Conservation (phyloP, 2,329 filamentous ascomycete genomes). For the Alternaria burnsii region DNA sequence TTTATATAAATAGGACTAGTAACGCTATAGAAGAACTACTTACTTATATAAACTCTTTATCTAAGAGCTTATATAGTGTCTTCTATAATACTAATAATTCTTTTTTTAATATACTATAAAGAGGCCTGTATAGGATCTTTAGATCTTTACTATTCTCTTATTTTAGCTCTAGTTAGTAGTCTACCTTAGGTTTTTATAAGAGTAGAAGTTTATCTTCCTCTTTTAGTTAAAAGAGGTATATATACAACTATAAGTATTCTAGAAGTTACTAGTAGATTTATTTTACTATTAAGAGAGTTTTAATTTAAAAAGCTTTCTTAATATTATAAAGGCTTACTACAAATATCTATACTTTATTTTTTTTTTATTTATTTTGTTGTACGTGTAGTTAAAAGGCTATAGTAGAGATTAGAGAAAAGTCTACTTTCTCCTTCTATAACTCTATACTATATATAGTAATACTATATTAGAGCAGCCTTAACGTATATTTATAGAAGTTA, state of each 20-base stretch:
- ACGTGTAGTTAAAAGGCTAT: no score
- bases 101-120: background rate
- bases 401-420: no score
- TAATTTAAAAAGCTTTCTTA: background rate
- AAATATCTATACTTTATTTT: background rate
- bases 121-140: background rate
- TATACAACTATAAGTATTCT: background rate
- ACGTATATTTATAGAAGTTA: background rate
- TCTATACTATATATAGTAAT: background rate
- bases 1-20: slow-evolving; percentile 4
- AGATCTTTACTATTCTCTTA: background rate
- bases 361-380: background rate
- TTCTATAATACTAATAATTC: background rate
- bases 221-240: background rate
- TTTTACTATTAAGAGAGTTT: background rate
- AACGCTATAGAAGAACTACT: background rate
- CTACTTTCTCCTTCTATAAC: background rate
- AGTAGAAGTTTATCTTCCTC: background rate
- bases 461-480: background rate
- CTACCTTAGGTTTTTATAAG: background rate
- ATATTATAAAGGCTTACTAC: background rate
- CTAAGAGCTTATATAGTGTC: background rate
- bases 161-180: background rate
- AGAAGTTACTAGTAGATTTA: background rate
- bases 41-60: background rate